A percentile compares a stretch with the other conserved stretches of the same genome.
phyloP scores from a whole-genome alignment of 495 filamentous ascomycete species.

The Penicillium goetzii region DNA sequence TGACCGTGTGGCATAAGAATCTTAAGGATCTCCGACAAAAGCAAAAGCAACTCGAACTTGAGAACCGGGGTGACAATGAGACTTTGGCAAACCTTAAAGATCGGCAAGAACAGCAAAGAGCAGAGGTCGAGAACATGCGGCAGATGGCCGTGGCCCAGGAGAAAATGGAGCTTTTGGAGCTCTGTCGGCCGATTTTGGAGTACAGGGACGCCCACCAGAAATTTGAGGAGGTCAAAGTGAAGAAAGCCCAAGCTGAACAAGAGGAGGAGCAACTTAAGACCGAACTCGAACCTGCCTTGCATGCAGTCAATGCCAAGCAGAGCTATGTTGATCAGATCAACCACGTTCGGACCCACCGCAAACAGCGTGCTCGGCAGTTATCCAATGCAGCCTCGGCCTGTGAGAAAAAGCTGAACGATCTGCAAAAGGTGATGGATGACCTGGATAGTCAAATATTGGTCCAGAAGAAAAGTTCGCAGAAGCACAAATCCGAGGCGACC shows the following conservation, averaged over 20 bases:
- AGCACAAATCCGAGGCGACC: conserved; percentile 54
- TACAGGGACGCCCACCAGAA: conserved; percentile 52
- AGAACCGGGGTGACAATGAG: conserved; percentile 62
- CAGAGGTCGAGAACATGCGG: conserved; percentile 80
- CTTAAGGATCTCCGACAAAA: conserved; percentile 70
- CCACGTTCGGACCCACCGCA: conserved; percentile 55
- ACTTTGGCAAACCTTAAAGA: conserved; percentile 65
- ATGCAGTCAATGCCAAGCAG: conserved; percentile 67
- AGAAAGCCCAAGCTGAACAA: conserved; percentile 46
- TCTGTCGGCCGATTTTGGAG: conserved; percentile 63
- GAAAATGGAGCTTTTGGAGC: conserved; percentile 68
- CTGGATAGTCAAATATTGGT: conserved; percentile 58
- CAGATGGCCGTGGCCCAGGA: conserved; percentile 71
- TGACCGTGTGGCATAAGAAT: conserved; percentile 75
- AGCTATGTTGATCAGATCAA: conserved; percentile 56
- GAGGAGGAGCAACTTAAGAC: conserved; percentile 61
- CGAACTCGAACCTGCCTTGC: conserved; percentile 68
- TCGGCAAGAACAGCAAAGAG: conserved; percentile 76
- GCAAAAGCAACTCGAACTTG: conserved; percentile 66
- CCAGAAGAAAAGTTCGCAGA: conserved; percentile 55
- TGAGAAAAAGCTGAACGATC: conserved; percentile 50
- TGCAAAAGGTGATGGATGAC: conserved; percentile 59
- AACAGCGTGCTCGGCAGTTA: conserved; percentile 51
- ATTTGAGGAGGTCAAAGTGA: conserved; percentile 49
- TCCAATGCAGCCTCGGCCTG: conserved; percentile 58